A percentile compares a stretch with the other conserved stretches of the same genome.
Evolutionary conservation across 331 rosid species (phyloP).

Genomic region (Stylosanthes scabra): DNA sequence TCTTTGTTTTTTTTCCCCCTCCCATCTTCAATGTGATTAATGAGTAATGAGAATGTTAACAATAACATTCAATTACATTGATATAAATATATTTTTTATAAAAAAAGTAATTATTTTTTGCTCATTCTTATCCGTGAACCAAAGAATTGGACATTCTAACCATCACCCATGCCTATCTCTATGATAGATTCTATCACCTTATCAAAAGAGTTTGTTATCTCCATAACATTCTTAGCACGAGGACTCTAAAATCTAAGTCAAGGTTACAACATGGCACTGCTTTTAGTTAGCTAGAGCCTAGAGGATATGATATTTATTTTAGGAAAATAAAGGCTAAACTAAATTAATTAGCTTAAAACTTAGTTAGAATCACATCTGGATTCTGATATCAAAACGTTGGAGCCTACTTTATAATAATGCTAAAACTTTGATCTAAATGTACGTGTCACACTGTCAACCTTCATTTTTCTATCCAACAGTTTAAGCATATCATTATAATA

Average conservation of each 20-base stretch:
- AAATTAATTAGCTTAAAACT: slow-evolving; percentile 3
- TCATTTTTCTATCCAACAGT: slow-evolving; percentile 9
- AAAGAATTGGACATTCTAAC: slow-evolving; percentile 60
- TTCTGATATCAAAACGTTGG: neutral
- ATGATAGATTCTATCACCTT: slow-evolving; percentile 15
- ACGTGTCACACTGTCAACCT: slow-evolving; percentile 1
- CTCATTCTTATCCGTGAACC: slow-evolving; percentile 14
- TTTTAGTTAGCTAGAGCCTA: slow-evolving; percentile 23
- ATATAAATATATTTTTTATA: no score
- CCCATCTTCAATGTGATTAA: neutral
- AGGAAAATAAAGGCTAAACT: neutral
- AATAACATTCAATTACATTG: neutral
- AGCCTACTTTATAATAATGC: no score
- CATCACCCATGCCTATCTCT: no score
- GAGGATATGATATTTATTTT: neutral
- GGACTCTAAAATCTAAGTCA: neutral
- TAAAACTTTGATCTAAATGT: neutral
- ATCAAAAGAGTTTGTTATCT: slow-evolving; percentile 17
- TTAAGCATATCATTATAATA: neutral
- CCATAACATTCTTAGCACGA: slow-evolving; percentile 14
- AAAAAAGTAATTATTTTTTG: neutral
- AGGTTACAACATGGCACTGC: neutral
- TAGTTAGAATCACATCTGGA: neutral
- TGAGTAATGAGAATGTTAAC: neutral
- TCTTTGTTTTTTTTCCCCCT: no score